Evolutionary conservation across 2,329 filamentous ascomycete species (phyloP), one percentile per base, ranked within the genome.

Genomic region (Diaporthe amygdali): DNA sequence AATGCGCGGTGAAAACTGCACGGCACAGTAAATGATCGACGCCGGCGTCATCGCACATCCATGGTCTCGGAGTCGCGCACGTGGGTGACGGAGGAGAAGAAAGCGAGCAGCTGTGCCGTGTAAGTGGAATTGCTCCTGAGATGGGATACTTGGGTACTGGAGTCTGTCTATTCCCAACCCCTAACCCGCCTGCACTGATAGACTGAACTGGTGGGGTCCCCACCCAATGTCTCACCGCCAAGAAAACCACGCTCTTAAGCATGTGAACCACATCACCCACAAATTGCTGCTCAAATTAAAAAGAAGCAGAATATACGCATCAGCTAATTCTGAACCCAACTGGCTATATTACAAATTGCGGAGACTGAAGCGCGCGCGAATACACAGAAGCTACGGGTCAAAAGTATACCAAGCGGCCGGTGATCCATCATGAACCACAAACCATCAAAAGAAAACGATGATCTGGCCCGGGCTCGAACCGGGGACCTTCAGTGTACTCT

Each of bases 401-500:
- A 61, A 61, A 32, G 25, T 32, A 10, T 32, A 10, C 0, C 0
- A 8, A 2, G 17, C 12, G 51, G 10, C 1, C 37, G 10, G 5
- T 8, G 17, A 1, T 10, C 17, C 22, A 63, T 47, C 55, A 10
- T 27, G 22, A 44, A 6, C 37, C 15, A 6, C 20, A 14, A 34
- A 47, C 32, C 52, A 46, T 12, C 20, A 59, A 66, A 68, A 44
- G 27, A 46, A 25, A n/a, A 41, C 17, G 4, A 47, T 66, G 68
- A 70, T 66, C 63, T 61, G 41, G 63, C 69, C 74, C 76, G 74
- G 76, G 76, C 66, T 78, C 68, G 77, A 78, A 76, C 77, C 75
- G 76, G 73, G 74, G 76, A 78, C 77, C 77, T 80, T 79, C 76
- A 78, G 76, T 77, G 77, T 14, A 25, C 1, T 3, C 34, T 17